phyloP scores from a whole-genome alignment of 75 land plant genomes.

The Azolla pinnata region DNA sequence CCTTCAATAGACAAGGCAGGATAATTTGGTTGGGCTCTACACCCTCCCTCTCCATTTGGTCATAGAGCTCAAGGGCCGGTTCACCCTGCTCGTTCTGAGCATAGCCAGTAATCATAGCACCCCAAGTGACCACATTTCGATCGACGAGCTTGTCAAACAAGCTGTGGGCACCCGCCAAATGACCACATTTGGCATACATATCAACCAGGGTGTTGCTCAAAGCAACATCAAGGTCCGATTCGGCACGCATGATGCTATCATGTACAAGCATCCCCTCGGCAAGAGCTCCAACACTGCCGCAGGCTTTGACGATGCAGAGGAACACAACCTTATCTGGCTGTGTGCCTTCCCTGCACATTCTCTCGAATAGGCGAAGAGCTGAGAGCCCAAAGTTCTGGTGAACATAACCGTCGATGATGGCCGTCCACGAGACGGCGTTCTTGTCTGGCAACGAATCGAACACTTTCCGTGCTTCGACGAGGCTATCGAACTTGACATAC shows the following conservation, averaged over 20 bases:
- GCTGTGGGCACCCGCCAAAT: conserved; percentile 29
- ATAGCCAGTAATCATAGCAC: conserved; percentile 59
- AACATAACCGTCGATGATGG: conserved; percentile 51
- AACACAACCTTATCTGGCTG: conserved; percentile 5
- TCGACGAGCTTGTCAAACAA: conserved; percentile 44
- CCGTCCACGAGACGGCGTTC: conserved; percentile 21
- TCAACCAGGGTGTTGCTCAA: conserved; percentile 59
- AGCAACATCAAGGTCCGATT: not conserved
- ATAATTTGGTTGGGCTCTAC: conserved; percentile 47
- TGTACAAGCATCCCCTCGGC: conserved; percentile 40
- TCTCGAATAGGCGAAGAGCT: conserved; percentile 23
- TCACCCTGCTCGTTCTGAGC: conserved; percentile 51
- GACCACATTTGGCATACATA: conserved; percentile 61
- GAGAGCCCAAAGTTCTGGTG: conserved; percentile 21
- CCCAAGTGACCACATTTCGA: conserved; percentile 58
- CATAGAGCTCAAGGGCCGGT: conserved; percentile 39
- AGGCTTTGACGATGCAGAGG: conserved; percentile 41
- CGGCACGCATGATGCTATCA: conserved; percentile 24
- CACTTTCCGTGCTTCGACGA: conserved; percentile 19
- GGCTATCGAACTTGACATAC: conserved; percentile 38
- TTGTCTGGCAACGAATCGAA: conserved; percentile 21
- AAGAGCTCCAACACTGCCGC: conserved; percentile 33
- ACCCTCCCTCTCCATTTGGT: conserved; percentile 28
- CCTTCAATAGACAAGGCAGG: conserved; percentile 52
- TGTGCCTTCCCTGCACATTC: conserved; percentile 21